Conservation (phyloP, 2,329 filamentous ascomycete species). For the Colletotrichum plurivorum region DNA sequence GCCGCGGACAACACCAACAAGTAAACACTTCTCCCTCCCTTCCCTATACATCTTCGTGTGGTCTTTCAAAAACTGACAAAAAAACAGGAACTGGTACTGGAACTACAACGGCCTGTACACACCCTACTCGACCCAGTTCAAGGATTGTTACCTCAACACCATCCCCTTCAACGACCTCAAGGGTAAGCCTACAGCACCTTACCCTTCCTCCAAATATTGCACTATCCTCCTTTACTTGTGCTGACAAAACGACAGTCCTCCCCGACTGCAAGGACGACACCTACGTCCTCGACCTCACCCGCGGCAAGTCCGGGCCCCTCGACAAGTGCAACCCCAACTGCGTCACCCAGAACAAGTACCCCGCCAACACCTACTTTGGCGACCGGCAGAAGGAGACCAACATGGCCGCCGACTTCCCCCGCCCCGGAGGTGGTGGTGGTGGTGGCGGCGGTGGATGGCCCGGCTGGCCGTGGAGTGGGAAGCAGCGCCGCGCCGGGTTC, state of each 20-base stretch:
- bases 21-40: neutral
- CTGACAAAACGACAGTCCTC: slow-evolving; percentile 17
- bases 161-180: slow-evolving; percentile 39
- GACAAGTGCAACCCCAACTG: slow-evolving; percentile 42
- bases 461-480: slow-evolving; percentile 2
- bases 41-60: neutral
- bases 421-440: neutral
- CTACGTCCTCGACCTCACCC: slow-evolving; percentile 39
- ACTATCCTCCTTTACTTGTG: neutral
- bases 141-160: slow-evolving; percentile 38
- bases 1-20: slow-evolving; percentile 39
- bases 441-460: neutral
- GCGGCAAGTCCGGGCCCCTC: slow-evolving; percentile 36
- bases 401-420: slow-evolving; percentile 33
- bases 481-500: neutral
- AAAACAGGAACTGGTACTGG: slow-evolving; percentile 38
- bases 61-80: neutral
- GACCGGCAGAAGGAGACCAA: slow-evolving; percentile 37
- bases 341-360: slow-evolving; percentile 40
- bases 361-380: slow-evolving; percentile 37
- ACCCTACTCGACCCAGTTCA: slow-evolving; percentile 37
- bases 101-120: slow-evolving; percentile 42
- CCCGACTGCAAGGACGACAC: slow-evolving; percentile 39
- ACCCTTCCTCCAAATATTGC: neutral
- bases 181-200: neutral